These are phyloP conservation scores for Quercus robur DNA, from an alignment of 306 rosid species.

Conservation along the genomic window DNA sequence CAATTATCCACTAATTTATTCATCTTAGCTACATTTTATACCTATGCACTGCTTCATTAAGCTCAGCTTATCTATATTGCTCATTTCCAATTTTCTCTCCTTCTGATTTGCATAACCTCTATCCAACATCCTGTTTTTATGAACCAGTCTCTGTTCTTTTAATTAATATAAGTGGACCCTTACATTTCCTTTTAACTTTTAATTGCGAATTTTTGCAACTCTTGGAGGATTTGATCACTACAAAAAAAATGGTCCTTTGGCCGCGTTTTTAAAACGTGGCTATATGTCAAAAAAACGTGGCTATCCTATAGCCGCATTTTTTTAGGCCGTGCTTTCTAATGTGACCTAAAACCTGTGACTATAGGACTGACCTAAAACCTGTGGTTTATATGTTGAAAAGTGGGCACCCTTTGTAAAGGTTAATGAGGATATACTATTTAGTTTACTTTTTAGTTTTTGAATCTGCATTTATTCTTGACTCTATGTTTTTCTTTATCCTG, in stretches of 20 bases:
- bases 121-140: too few species aligned
- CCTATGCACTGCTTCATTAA: neutral
- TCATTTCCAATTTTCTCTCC: too few species aligned
- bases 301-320: too few species aligned
- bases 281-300: too few species aligned
- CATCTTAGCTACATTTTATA: neutral
- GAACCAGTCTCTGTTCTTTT: neutral
- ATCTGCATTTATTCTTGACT: neutral
- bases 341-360: too few species aligned
- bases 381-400: slow-evolving; percentile 85
- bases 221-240: slow-evolving; percentile 74
- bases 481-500: neutral
- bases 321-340: too few species aligned
- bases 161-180: slow-evolving; percentile 1
- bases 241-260: too few species aligned
- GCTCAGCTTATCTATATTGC: too few species aligned
- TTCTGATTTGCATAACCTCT: too few species aligned
- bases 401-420: slow-evolving; percentile 78
- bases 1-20: neutral
- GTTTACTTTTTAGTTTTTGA: neutral
- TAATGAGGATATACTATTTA: neutral
- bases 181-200: neutral
- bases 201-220: slow-evolving; percentile 43
- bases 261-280: too few species aligned
- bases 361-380: too few species aligned